Evolutionary conservation across 257 asterid genomes (phyloP), one percentile per base, ranked within the genome.

Genomic region (Anisodus tanguticus): DNA sequence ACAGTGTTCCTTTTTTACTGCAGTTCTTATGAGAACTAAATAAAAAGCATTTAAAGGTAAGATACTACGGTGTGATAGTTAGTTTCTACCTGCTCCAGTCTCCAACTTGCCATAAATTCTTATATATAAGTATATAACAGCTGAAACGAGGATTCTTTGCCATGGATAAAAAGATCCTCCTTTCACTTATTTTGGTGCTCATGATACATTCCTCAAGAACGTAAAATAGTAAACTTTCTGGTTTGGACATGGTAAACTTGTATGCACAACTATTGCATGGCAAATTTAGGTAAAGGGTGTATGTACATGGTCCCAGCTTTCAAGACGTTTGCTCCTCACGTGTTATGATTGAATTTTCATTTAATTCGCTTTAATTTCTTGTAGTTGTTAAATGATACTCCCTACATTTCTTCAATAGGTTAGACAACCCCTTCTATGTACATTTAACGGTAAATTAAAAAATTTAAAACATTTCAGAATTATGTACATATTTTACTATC

Each of bases 271-370:
- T n/a, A 49, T 49, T 78, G 86, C 83, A 63, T 49, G 84, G 84
- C 54, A 26, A 66, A n/a, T 80, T 79, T 41, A 22, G 41, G 51
- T 5, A 68, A 19, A n/a, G 19, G 35, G n/a, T 45, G 45, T 31
- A 22, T 22, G 15, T 62, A 22, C 74, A 15, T 4, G 43, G 60
- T 47, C 19, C 53, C 57, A 2, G 8, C 2, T 49, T 47, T 51
- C 62, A 49, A 60, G 45, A 41, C 63, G 51, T 60, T 37, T 54
- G 80, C 6, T 31, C 78, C 80, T 83, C 84, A 88, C 87, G 88
- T 88, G 86, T 78, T 87, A 37, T 85, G 87, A 63, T 84, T 45
- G 5, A 31, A 64, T 22, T 62, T 16, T 57, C 5, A 54, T 12
- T 15, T 11, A 57, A 57, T 22, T 63, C 0, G 41, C 5, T 71